phyloP scores from a whole-genome alignment of 108 stramenopile genomes.

The Phaeodactylum tricornutum region DNA sequence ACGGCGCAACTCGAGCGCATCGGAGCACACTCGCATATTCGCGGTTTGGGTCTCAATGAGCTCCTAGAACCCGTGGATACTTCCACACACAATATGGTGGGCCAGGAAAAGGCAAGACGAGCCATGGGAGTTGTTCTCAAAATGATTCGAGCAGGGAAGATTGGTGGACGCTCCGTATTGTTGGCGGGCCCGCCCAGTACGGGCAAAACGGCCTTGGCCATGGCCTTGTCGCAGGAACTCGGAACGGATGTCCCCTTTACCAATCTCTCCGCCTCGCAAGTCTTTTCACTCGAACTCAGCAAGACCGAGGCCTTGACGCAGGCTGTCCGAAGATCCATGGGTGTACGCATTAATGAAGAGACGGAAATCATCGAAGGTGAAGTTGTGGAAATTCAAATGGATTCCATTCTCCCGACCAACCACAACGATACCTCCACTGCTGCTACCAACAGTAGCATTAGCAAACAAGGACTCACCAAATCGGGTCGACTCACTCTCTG shows the following conservation, averaged over 20 bases:
- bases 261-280: constrained; percentile 92
- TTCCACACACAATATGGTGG: constrained; percentile 85
- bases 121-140: constrained; percentile 96
- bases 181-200: constrained; percentile 97
- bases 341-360: constrained; percentile 96
- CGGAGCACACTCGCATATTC: constrained; percentile 98
- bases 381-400: constrained; percentile 98
- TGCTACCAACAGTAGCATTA: constrained; percentile 13
- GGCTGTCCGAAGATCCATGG: constrained; percentile 89
- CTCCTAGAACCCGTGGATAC: constrained; percentile 62
- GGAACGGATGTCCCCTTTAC: constrained; percentile 90
- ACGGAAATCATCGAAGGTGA: constrained; percentile 99
- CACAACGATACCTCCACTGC: constrained; percentile 13
- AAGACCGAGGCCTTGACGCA: constrained; percentile 99
- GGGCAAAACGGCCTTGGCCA: constrained; percentile 98
- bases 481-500: constrained; percentile 94
- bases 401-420: constrained; percentile 28
- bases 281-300: constrained; percentile 96
- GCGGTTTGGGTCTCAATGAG: constrained; percentile 96
- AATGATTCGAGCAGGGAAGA: constrained; percentile 88
- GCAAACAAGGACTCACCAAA: constrained; percentile 72
- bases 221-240: constrained; percentile 93
- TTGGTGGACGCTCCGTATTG: constrained; percentile 95
- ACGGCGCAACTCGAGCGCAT: constrained; percentile 89
- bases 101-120: constrained; percentile 93